Conservation (phyloP, 345 rosid genomes). For the Brassica juncea region DNA sequence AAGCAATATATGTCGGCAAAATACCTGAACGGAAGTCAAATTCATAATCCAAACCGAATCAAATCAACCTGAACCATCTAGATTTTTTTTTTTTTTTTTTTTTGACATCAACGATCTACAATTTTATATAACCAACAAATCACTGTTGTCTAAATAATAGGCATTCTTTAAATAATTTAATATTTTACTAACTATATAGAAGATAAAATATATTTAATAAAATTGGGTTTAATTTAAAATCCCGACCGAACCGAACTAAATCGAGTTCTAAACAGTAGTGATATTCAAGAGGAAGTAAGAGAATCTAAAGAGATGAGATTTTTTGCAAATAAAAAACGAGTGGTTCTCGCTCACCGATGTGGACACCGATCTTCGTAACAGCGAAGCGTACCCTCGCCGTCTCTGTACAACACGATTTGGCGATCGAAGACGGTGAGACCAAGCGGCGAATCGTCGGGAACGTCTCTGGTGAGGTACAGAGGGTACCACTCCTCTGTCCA, state of each 20-base stretch:
- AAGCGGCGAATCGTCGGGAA: constrained; percentile 88
- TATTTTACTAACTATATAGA: neutral
- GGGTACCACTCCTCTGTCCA: constrained; percentile 98
- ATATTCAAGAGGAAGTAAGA: neutral
- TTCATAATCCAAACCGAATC: neutral
- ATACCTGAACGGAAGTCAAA: neutral
- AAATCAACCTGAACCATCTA: neutral
- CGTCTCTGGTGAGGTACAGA: constrained; percentile 71
- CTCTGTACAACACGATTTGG: constrained; percentile 77
- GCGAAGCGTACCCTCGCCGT: constrained; percentile 60
- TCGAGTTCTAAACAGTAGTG: neutral
- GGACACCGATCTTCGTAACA: constrained; percentile 94
- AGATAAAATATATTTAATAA: neutral
- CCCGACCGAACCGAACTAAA: constrained; percentile 5
- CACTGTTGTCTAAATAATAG: too few species aligned
- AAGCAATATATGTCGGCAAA: neutral
- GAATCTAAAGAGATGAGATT: constrained; percentile 1
- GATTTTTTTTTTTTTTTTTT: too few species aligned
- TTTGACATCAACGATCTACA: too few species aligned
- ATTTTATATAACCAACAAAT: neutral
- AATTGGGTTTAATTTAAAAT: neutral
- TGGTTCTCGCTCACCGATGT: constrained; percentile 63
- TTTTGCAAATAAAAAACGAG: neutral
- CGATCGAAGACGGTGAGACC: constrained; percentile 84
- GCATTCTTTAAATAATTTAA: neutral